Conservation (phyloP, 2,329 filamentous ascomycete genomes). For the Verticillium zaregamsianum region DNA sequence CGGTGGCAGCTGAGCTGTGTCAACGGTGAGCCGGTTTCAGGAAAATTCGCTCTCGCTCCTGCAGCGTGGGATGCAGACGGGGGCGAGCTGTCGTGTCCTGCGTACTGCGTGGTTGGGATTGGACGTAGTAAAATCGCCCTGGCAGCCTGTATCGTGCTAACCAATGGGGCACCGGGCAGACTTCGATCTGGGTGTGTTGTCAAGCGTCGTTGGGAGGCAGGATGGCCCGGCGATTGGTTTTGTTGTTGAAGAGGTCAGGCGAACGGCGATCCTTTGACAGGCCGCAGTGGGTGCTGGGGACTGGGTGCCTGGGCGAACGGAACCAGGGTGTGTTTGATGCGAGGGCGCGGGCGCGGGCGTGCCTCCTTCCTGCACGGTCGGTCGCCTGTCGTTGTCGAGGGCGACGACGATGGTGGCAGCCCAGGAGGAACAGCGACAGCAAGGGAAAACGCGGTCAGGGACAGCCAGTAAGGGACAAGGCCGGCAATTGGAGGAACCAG, state of each 20-base stretch:
- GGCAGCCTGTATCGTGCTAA: neutral
- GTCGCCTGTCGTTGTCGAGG: neutral
- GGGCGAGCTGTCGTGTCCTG: neutral
- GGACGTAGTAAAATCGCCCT: neutral
- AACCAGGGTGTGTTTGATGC: neutral
- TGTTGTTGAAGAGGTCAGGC: neutral
- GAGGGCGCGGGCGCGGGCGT: neutral
- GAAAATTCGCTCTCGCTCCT: neutral
- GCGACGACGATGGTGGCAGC: neutral
- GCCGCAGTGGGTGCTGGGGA: neutral
- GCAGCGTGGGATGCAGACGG: neutral
- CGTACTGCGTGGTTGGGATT: neutral
- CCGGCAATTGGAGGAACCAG: neutral
- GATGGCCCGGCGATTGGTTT: neutral
- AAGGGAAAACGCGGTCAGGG: neutral
- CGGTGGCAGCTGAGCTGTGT: neutral
- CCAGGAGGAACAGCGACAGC: neutral
- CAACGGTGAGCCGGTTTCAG: neutral
- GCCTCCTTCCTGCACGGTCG: neutral
- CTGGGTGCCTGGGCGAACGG: neutral
- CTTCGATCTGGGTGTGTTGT: neutral
- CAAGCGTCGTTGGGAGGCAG: neutral
- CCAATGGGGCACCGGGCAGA: neutral
- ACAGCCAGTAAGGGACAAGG: neutral
- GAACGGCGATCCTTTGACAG: neutral